Evolutionary conservation across 768 basidiomycete genomes (phyloP).

Genomic region (Rhodosporidiobolus sp.): DNA sequence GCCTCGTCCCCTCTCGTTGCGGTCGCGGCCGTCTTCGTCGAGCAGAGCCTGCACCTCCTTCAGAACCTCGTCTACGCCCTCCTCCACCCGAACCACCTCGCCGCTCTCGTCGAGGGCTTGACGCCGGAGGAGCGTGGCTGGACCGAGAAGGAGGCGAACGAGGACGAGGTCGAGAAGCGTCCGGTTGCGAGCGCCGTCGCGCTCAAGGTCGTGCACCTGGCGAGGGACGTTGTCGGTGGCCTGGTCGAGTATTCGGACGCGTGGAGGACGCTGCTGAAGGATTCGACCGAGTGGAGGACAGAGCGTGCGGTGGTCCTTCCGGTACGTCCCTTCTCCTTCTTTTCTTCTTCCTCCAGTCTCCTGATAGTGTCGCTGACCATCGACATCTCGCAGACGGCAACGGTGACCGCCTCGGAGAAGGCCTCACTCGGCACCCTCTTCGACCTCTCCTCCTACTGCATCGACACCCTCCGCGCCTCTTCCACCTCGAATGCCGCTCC

Average conservation of each 20-base stretch:
- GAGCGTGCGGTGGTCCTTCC: slow-evolving; percentile 37
- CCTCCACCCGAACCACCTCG: slow-evolving; percentile 84
- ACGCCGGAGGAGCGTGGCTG: slow-evolving; percentile 68
- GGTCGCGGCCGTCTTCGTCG: slow-evolving; percentile 57
- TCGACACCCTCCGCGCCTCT: slow-evolving; percentile 67
- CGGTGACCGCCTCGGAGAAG: slow-evolving; percentile 75
- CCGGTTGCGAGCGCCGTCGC: slow-evolving; percentile 71
- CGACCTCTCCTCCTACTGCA: slow-evolving; percentile 73
- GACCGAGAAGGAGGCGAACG: slow-evolving; percentile 63
- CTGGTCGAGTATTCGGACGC: slow-evolving; percentile 68
- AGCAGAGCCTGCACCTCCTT: slow-evolving; percentile 53
- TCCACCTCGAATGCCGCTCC: slow-evolving; percentile 56
- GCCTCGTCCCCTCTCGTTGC: slow-evolving; percentile 77
- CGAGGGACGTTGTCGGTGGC: slow-evolving; percentile 66
- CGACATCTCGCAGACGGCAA: slow-evolving; percentile 76
- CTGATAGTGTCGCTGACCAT: background rate
- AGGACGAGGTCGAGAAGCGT: slow-evolving; percentile 63
- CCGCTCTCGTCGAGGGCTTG: slow-evolving; percentile 73
- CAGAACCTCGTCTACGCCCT: slow-evolving; percentile 87
- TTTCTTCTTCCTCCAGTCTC: background rate
- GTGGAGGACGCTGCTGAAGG: slow-evolving; percentile 59
- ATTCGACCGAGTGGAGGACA: slow-evolving; percentile 68
- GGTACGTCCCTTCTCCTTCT: slow-evolving; percentile 25
- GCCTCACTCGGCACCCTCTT: slow-evolving; percentile 80
- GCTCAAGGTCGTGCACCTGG: slow-evolving; percentile 67